Percentiles rank a stretch among this genome's conserved stretches.
phyloP scores from a whole-genome alignment of 1,284 basidiomycete genomes.

The Cutaneotrichosporon cyanovorans region DNA sequence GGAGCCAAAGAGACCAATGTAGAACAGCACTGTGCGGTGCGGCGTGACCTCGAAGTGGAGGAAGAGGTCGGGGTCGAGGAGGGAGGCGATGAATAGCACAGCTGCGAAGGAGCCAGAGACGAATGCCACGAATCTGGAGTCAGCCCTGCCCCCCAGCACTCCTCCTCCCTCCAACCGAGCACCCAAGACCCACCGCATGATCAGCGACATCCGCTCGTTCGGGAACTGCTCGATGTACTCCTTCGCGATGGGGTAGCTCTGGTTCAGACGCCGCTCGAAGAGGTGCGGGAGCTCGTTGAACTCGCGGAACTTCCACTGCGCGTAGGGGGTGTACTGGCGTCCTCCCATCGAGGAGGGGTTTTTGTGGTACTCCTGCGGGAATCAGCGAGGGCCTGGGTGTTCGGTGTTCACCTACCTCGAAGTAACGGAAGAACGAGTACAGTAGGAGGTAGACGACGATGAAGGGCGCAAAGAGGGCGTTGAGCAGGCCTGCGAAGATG shows the following conservation, averaged over 20 bases:
- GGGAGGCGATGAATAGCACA: conserved; percentile 80
- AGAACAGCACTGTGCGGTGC: conserved; percentile 87
- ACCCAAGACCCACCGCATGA: conserved; percentile 65
- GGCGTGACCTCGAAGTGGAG: conserved; percentile 91
- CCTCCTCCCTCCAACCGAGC: no score
- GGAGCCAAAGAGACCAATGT: conserved; percentile 77
- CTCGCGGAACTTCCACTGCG: conserved; percentile 97
- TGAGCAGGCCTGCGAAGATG: conserved; percentile 91
- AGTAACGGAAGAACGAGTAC: conserved; percentile 99
- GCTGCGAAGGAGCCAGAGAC: conserved; percentile 93
- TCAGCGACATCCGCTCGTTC: conserved; percentile 79
- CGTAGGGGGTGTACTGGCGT: conserved; percentile 86
- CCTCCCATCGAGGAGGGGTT: conserved; percentile 90
- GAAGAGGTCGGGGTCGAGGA: conserved; percentile 85
- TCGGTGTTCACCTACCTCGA: conserved; percentile 59
- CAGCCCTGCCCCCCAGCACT: neutral
- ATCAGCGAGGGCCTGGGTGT: no score
- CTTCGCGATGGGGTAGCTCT: conserved; percentile 80
- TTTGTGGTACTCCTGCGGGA: conserved; percentile 98
- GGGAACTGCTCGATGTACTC: conserved; percentile 97
- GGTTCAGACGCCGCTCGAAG: conserved; percentile 75
- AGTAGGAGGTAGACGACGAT: conserved; percentile 93
- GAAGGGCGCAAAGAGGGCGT: conserved; percentile 90
- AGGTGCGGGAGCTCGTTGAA: conserved; percentile 97
- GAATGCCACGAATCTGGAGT: conserved; percentile 79